These are phyloP conservation scores for Teratosphaeria pseudoeucalypti DNA, from an alignment of 2,329 filamentous ascomycete genomes.

Conservation along the genomic window DNA sequence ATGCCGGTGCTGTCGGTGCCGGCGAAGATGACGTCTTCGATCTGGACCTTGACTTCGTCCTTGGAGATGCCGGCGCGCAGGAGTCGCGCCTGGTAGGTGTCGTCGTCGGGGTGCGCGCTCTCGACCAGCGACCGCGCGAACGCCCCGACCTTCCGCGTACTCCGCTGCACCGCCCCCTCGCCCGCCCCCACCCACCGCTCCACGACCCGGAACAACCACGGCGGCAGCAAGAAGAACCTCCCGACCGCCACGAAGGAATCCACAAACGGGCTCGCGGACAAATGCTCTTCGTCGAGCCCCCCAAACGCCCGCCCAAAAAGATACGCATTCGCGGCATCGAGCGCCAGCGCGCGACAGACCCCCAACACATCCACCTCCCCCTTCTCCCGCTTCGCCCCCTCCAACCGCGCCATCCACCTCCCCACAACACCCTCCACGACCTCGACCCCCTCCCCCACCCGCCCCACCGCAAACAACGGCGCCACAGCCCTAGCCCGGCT, in stretches of 20 bases:
- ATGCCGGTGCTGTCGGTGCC: constrained; percentile 45
- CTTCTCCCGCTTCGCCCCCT: constrained; percentile 11
- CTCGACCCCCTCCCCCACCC: constrained; percentile 30
- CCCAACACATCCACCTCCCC: constrained; percentile 40
- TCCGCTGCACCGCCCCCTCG: constrained; percentile 25
- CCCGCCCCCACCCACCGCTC: constrained; percentile 29
- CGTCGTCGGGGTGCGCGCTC: constrained; percentile 16
- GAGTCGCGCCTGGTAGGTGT: constrained; percentile 41
- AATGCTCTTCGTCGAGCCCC: constrained; percentile 30
- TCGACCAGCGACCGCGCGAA: constrained; percentile 34
- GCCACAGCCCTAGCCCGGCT: constrained; percentile 41
- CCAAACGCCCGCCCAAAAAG: constrained; percentile 44
- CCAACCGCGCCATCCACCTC: constrained; percentile 33
- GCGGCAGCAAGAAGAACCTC: constrained; percentile 45
- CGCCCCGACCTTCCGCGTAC: constrained; percentile 32
- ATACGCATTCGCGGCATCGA: constrained; percentile 46
- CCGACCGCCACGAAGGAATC: constrained; percentile 46
- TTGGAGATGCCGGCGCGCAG: constrained; percentile 33
- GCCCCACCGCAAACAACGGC: constrained; percentile 40
- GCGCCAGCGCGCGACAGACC: constrained; percentile 38
- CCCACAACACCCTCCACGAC: constrained; percentile 33
- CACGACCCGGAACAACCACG: constrained; percentile 29
- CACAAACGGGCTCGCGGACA: constrained; percentile 42
- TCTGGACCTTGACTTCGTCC: constrained; percentile 39
- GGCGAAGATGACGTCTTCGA: constrained; percentile 46